A percentile compares a stretch with the other conserved stretches of the same genome.
Conservation (phyloP, 2,329 filamentous ascomycete species). For the Uncinocarpus reesii region DNA sequence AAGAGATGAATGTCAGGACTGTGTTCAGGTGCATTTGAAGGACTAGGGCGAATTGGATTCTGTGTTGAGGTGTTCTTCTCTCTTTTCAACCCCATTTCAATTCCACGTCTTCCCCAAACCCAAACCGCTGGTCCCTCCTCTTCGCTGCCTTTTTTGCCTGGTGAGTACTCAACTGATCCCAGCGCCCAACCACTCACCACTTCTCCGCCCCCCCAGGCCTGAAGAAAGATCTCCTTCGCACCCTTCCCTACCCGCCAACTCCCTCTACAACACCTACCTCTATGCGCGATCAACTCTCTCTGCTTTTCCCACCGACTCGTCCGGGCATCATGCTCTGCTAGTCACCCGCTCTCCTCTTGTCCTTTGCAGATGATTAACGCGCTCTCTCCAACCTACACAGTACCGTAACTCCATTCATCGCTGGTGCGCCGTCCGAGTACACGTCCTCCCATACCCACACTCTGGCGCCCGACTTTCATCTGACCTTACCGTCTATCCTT, state of each 20-base stretch:
- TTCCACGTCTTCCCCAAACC: neutral
- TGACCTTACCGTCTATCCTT: neutral
- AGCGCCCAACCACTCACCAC: constrained; percentile 14
- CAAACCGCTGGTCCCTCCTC: constrained; percentile 4
- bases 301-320: neutral
- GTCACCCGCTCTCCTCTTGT: neutral
- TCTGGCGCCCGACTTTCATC: neutral
- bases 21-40: neutral
- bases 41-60: constrained; percentile 8
- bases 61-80: constrained; percentile 4
- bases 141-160: neutral
- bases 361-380: constrained; percentile 9
- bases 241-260: neutral
- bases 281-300: neutral
- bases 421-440: constrained; percentile 1
- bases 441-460: neutral
- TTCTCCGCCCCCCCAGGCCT: constrained; percentile 8
- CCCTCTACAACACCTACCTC: neutral
- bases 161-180: constrained; percentile 6
- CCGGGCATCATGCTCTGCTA: neutral
- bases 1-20: constrained; percentile 1
- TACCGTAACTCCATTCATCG: constrained; percentile 1
- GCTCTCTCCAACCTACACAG: neutral
- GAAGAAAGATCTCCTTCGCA: neutral
- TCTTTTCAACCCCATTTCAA: neutral